Percentiles rank a stretch among this genome's conserved stretches.
These are phyloP conservation scores for Hygrophila difformis DNA, from an alignment of 257 asterid genomes.

Conservation along the genomic window DNA sequence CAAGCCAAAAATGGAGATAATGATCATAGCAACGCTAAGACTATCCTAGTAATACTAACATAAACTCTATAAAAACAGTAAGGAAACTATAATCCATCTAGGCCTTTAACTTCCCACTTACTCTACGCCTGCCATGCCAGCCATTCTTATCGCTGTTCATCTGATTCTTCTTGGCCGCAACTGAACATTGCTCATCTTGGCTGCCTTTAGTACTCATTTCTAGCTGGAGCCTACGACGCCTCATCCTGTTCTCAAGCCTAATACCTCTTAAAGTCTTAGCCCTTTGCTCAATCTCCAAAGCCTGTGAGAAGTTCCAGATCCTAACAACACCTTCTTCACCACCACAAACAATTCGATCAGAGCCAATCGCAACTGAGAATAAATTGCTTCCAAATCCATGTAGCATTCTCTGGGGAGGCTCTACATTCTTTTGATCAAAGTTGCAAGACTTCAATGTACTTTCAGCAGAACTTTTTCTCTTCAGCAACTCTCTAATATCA, in stretches of 20 bases:
- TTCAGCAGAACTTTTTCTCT: conserved; percentile 22
- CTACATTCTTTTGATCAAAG: conserved; percentile 36
- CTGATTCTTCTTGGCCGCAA: conserved; percentile 76
- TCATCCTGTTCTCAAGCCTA: conserved; percentile 77
- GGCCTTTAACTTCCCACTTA: conserved; percentile 61
- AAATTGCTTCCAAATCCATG: conserved; percentile 73
- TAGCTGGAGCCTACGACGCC: conserved; percentile 54
- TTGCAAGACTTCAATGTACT: conserved; percentile 20
- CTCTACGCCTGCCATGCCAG: conserved; percentile 70
- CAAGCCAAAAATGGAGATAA: too few relatives aligned
- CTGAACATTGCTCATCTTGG: conserved; percentile 57
- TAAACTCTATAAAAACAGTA: not conserved
- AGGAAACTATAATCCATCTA: conserved; percentile 24
- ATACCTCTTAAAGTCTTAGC: conserved; percentile 40
- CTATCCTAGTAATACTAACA: not conserved
- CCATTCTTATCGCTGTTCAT: conserved; percentile 49
- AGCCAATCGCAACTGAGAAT: conserved; percentile 64
- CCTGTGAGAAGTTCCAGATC: conserved; percentile 89
- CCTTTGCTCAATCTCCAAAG: conserved; percentile 70
- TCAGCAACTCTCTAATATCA: conserved; percentile 71
- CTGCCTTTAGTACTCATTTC: conserved; percentile 37
- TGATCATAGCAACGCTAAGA: not conserved
- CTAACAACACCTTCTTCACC: conserved; percentile 92
- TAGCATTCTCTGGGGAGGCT: conserved; percentile 87
- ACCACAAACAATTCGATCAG: conserved; percentile 78